Evolutionary conservation across 352 stramenopile species (phyloP), one percentile per base, ranked within the genome.

Genomic region (Pythium diclinum): DNA sequence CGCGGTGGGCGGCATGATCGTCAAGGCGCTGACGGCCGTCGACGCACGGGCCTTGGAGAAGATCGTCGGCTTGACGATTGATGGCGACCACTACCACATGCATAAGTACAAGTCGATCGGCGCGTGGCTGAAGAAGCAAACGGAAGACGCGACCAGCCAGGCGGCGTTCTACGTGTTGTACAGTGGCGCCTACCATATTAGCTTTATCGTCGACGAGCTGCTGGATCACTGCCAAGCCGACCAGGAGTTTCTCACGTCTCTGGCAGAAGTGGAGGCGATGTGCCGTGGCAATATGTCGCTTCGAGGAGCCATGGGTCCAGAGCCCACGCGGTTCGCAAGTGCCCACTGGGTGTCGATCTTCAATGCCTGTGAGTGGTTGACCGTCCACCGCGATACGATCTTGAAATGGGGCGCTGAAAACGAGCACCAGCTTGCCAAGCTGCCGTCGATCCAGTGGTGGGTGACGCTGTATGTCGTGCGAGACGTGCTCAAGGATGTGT

Each of bases 1-100:
- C n/a, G 42, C 69, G 6, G 40, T 85, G 3, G 52, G 59, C 11
- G 48, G 49, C 0, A 47, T 65, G 25, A 38, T 85, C 19, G 60
- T 75, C 11, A 69, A 65, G 23, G 46, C 63, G n/a, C 59, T 85
- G n/a, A 71, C 57, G 5, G 61, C 63, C 2, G 44, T 82, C 3
- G 76, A 85, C 49, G 34, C 69, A 3, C 72, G 67, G 1, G 74
- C 72, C 0, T 32, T 82, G 21, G 69, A 81, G 34, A 85, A 80
- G 53, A 34, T 85, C n/a, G 59, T 85, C 14, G 76, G 76, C 32
- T 56, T 85, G 36, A 79, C 72, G 6, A 56, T 85, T 11, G 76
- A 85, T 11, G 76, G 76, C n/a, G 76, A 85, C 38, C 72, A 73
- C 59, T 76, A 70, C 47, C 74, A 85, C 56, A 80, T 81, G 72